A percentile compares a stretch with the other conserved stretches of the same genome.
Evolutionary conservation across 2,329 filamentous ascomycete genomes (phyloP).

Genomic region (Xylariaceae sp.): DNA sequence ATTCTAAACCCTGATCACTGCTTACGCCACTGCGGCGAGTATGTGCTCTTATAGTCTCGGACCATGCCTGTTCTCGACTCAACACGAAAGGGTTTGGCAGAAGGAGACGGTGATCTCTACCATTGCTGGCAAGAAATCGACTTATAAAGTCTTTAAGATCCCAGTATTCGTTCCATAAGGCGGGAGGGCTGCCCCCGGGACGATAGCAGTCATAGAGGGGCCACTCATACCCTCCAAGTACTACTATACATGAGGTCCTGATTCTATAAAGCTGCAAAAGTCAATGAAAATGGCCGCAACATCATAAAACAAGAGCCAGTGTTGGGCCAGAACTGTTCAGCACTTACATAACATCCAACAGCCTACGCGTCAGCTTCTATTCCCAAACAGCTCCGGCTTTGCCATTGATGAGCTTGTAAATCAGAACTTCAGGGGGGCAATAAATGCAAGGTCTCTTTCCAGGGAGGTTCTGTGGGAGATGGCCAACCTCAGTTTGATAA

Average conservation of each 20-base stretch:
- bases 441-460: not conserved
- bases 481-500: not conserved
- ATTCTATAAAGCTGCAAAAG: not conserved
- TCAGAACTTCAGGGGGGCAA: not conserved
- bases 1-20: not conserved
- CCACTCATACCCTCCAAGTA: not conserved
- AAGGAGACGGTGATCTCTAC: not conserved
- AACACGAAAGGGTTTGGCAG: not conserved
- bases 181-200: not conserved
- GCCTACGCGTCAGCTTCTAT: not conserved
- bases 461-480: not conserved
- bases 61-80: not conserved
- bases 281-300: not conserved
- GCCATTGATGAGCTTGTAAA: not conserved
- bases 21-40: not conserved
- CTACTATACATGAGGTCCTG: not conserved
- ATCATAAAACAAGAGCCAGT: not conserved
- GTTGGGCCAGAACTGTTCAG: not conserved
- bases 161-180: not conserved
- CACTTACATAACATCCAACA: not conserved
- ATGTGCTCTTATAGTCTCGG: not conserved
- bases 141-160: not conserved
- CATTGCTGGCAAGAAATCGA: not conserved
- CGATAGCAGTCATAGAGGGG: not conserved
- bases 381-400: not conserved